Evolutionary conservation across 2,329 filamentous ascomycete species (phyloP), one percentile per base, ranked within the genome.

Genomic region (Didymella arachidicola): DNA sequence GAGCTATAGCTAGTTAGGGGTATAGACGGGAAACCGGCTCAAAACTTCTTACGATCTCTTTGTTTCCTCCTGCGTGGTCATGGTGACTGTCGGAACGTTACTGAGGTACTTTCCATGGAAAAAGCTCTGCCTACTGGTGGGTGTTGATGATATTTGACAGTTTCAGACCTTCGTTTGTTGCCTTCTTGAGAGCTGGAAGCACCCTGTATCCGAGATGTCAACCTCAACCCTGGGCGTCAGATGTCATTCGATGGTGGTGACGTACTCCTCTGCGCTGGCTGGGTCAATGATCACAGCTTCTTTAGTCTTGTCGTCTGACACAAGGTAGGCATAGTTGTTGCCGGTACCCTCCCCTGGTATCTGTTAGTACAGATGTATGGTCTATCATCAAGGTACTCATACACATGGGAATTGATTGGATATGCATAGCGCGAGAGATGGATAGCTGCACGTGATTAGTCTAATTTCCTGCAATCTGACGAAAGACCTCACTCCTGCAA

Each of bases 31-130:
- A 34, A 16, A 1, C 16, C 2, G 2, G 6, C 1, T n/a, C 4
- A n/a, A n/a, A 3, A 0, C 2, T 19, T 36, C 58, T 51, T 44
- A 93, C 92, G 63, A 97, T 84, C 69, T 93, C 88, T 57, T 86
- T 84, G 77, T 99, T 99, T 8, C 95, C 95, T 63, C 95, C 95
- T 0, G 95, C 89, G 78, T 99, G 95, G 67, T 99, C 95, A 83
- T 89, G 89, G 76, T 99, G 95, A 75, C 93, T 97, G 25, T 19
- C n/a, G 32, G 8, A 18, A 22, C 49, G 42, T 71, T 16, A 69
- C 57, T 39, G n/a, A 12, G 2, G 1, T 14, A 14, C 6, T n/a
- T 14, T 11, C 11, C 16, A 22, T 16, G 4, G 26, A 16, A 8
- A 10, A 25, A 1, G 34, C 14, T 27, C 2, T 11, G 25, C 11